Evolutionary conservation across 768 basidiomycete genomes (phyloP).

Genomic region (Dacryopinax primogenitus): DNA sequence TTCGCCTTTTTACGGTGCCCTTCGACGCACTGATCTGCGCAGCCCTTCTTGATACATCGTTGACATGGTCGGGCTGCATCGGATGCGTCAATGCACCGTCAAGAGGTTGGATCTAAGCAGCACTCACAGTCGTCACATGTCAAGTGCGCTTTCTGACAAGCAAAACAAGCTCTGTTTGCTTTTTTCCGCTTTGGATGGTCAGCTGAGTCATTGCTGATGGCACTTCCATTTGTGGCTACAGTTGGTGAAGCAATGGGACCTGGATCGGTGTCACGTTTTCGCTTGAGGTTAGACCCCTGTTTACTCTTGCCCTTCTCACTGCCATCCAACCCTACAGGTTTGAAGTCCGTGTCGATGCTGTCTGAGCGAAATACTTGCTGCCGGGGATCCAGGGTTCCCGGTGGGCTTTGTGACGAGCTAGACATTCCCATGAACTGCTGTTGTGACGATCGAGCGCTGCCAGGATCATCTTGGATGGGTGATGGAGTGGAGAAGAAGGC

Average conservation of each 20-base stretch:
- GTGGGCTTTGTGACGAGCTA: background rate
- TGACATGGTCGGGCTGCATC: conserved; percentile 82
- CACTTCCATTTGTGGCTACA: background rate
- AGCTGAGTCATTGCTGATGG: background rate
- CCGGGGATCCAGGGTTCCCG: background rate
- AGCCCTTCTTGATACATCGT: conserved; percentile 87
- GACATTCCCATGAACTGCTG: background rate
- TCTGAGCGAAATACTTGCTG: background rate
- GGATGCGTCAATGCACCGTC: conserved; percentile 6
- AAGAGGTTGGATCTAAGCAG: conserved; percentile 8
- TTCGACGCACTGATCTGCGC: conserved; percentile 77
- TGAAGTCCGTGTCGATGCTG: background rate
- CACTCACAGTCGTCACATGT: conserved; percentile 95
- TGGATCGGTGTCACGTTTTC: background rate
- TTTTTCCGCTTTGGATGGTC: conserved; percentile 75
- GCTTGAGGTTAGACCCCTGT: background rate
- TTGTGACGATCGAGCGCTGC: background rate
- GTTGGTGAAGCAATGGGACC: background rate
- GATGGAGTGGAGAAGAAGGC: conserved; percentile 4
- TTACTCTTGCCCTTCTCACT: background rate
- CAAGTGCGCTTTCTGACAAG: conserved; percentile 92
- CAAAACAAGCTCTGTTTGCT: conserved; percentile 83
- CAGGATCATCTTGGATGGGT: conserved; percentile 5
- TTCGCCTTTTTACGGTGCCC: conserved; percentile 97
- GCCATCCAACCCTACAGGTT: background rate